Evolutionary conservation across 148 eudicot species (phyloP), one percentile per base, ranked within the genome.

Genomic region (Hydrangea macrophylla): DNA sequence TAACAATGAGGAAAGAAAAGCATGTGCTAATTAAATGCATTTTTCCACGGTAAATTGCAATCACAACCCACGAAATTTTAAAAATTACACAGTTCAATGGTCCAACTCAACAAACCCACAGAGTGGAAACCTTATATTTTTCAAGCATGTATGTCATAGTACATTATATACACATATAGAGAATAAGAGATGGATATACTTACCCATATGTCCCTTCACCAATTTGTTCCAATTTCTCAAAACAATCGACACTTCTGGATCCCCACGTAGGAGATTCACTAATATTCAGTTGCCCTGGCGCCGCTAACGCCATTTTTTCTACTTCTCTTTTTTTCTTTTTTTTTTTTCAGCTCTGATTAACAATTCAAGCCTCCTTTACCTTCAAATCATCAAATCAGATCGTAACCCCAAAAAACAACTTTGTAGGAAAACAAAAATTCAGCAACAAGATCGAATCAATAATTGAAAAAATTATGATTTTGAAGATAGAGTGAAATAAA

Each of bases 181-280:
- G 17, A 42, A 42, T 1, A 15, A 42, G 48, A 18, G 2, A 42
- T 42, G 32, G 20, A 30, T 3, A 1, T 26, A 40, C 39, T 50
- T 40, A 90, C 97, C 95, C 96, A 32, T 89, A 92, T 60, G 97
- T 89, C 58, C 97, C 97, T 83, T 89, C 90, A 42, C 97, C 97
- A 72, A 92, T 89, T 70, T 85, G 97, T 69, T 89, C 92, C 65
- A 89, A 67, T 72, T 89, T 92, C 75, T 86, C 85, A 76, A 88
- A 92, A 74, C 97, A 92, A 69, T 92, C 92, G 62, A 92, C 88
- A 51, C 88, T 87, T 66, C 96, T 69, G 1, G 97, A 92, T 37
- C 97, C 97, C 92, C 90, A 87, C 0, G 85, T 37, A 5, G 97
- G 86, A 5, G 82, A 70, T 50, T 92, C 92, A 60, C 25, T 70